phyloP scores from a whole-genome alignment of 2,329 filamentous ascomycete species.

The Chaetoscypha palmicola region DNA sequence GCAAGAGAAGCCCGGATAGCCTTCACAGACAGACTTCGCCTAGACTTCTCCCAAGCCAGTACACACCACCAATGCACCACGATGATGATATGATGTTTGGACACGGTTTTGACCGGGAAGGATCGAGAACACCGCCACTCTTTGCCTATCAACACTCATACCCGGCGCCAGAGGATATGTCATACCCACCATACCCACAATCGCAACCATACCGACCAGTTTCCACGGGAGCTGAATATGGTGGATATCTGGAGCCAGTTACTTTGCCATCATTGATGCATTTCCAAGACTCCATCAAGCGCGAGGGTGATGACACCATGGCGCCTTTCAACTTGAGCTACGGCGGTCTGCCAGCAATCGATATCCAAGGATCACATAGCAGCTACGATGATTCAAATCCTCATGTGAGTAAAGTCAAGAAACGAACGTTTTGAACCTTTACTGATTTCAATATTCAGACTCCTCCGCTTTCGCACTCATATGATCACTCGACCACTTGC shows the following conservation, averaged over 20 bases:
- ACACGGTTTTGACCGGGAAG: conserved; percentile 58
- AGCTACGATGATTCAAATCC: conserved; percentile 61
- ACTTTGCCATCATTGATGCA: conserved; percentile 59
- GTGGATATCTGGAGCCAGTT: conserved; percentile 49
- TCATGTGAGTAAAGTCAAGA: conserved; percentile 57
- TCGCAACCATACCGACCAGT: conserved; percentile 47
- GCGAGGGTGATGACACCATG: conserved; percentile 55
- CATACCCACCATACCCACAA: conserved; percentile 52
- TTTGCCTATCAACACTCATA: conserved; percentile 59
- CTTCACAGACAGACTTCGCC: conserved; percentile 34
- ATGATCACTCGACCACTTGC: conserved; percentile 58
- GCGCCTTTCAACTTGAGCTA: conserved; percentile 60
- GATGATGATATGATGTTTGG: conserved; percentile 63
- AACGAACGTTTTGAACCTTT: conserved; percentile 7
- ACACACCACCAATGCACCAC: conserved; percentile 52
- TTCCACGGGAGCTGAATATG: conserved; percentile 39
- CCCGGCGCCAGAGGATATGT: conserved; percentile 56
- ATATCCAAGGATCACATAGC: conserved; percentile 50
- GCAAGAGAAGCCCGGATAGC: conserved; percentile 24
- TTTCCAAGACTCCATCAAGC: conserved; percentile 60
- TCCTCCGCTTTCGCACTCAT: conserved; percentile 68
- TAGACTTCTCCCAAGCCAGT: conserved; percentile 45
- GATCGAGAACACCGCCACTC: conserved; percentile 65
- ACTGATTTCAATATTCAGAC: conserved; percentile 45
- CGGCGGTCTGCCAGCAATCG: conserved; percentile 53